Percentiles rank a stretch among this genome's conserved stretches.
These are phyloP conservation scores for Onygena corvina DNA, from an alignment of 2,329 filamentous ascomycete species.

Conservation along the genomic window DNA sequence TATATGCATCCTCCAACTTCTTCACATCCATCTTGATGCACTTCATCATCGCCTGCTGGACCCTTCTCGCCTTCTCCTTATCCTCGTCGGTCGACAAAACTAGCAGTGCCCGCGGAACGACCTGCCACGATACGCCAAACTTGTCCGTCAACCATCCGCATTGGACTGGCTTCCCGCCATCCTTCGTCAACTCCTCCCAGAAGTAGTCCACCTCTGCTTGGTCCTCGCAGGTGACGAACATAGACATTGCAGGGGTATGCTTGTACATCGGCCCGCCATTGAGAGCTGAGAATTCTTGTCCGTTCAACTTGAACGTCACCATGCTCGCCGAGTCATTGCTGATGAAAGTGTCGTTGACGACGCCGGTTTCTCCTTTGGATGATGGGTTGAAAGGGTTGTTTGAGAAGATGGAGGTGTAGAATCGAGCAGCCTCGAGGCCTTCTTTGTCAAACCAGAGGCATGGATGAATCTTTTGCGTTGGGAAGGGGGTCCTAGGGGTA, in stretches of 20 bases:
- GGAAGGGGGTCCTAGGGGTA: not conserved
- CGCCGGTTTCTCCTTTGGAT: not conserved
- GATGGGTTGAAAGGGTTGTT: not conserved
- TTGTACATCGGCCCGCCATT: constrained; percentile 36
- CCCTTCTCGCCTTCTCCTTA: constrained; percentile 22
- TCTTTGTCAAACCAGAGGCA: constrained; percentile 21
- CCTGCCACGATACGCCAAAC: constrained; percentile 40
- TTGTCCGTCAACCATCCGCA: constrained; percentile 40
- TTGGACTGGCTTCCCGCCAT: constrained; percentile 28
- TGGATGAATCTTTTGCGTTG: constrained; percentile 15
- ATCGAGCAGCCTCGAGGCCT: constrained; percentile 19
- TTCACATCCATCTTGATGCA: constrained; percentile 38
- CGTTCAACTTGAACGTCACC: constrained; percentile 32
- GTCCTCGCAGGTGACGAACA: constrained; percentile 36
- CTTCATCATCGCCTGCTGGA: constrained; percentile 30
- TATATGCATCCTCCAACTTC: constrained; percentile 28
- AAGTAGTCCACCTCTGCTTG: constrained; percentile 40
- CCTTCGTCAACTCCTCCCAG: constrained; percentile 33
- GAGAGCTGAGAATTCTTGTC: constrained; percentile 32
- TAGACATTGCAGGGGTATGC: constrained; percentile 33
- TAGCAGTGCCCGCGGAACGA: constrained; percentile 32
- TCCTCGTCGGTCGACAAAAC: constrained; percentile 28
- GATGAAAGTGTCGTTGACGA: constrained; percentile 11
- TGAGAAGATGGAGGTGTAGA: constrained; percentile 19
- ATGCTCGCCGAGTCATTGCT: constrained; percentile 24